phyloP scores from a whole-genome alignment of 176 grass and related monocot genomes.

The Avena eriantha region DNA sequence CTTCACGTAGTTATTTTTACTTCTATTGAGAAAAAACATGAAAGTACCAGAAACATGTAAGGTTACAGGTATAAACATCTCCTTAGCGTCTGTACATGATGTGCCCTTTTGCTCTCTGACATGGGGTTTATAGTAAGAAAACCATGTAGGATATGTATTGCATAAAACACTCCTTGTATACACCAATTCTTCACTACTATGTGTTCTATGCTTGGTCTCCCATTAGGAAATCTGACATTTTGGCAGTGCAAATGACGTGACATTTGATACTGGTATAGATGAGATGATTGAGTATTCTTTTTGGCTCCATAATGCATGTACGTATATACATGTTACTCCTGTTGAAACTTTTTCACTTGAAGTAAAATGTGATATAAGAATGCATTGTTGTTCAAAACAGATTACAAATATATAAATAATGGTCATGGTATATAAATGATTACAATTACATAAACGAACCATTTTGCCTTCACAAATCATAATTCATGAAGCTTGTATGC shows the following conservation, averaged over 20 bases:
- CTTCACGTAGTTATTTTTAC: slow-evolving; percentile 6
- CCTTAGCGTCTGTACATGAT: neutral
- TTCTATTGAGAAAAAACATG: neutral
- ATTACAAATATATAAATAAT: slow-evolving; percentile 19
- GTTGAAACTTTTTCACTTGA: neutral
- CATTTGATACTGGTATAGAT: neutral
- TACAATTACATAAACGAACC: slow-evolving; percentile 19
- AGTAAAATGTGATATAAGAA: slow-evolving; percentile 1
- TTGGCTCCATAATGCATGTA: neutral
- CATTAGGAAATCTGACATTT: neutral
- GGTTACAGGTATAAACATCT: neutral
- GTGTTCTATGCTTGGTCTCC: neutral
- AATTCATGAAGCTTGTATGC: slow-evolving; percentile 39
- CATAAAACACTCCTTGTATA: neutral
- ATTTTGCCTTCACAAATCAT: slow-evolving; percentile 45
- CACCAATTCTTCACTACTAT: neutral
- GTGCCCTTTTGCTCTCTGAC: neutral
- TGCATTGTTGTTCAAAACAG: neutral
- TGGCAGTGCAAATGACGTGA: neutral
- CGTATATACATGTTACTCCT: neutral
- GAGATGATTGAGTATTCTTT: neutral
- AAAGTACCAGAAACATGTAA: neutral
- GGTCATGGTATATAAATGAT: slow-evolving; percentile 1
- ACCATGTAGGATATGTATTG: neutral
- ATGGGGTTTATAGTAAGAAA: neutral